Percentiles rank a stretch among this genome's conserved stretches.
These are phyloP conservation scores for Metschnikowia santaceciliae DNA, from an alignment of 805 yeast genomes.

Conservation along the genomic window DNA sequence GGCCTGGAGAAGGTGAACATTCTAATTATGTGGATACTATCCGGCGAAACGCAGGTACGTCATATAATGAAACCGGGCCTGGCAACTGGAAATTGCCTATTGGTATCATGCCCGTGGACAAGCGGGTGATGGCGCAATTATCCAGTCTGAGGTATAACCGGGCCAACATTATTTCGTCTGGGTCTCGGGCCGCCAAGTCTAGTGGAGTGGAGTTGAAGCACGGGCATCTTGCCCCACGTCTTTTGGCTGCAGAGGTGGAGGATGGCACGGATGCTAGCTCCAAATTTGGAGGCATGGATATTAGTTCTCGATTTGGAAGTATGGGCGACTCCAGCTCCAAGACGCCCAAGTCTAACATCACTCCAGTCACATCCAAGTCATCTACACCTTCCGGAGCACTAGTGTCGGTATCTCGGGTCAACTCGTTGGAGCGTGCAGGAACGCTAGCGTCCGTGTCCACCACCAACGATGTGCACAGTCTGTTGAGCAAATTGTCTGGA, in stretches of 20 bases:
- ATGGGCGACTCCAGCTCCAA: background rate
- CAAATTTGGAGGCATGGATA: slow-evolving; percentile 10
- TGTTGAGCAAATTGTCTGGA: slow-evolving; percentile 15
- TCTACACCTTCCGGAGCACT: slow-evolving; percentile 11
- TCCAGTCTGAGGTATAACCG: slow-evolving; percentile 18
- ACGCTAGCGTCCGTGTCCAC: slow-evolving; percentile 24
- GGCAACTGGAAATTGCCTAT: slow-evolving; percentile 48
- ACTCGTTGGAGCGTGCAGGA: slow-evolving; percentile 30
- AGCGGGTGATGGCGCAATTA: slow-evolving; percentile 20
- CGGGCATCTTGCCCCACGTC: slow-evolving; percentile 58
- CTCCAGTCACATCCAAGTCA: slow-evolving; percentile 14
- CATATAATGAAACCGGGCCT: slow-evolving; percentile 47
- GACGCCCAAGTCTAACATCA: slow-evolving; percentile 3
- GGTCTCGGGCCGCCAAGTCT: slow-evolving; percentile 24
- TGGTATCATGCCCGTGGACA: slow-evolving; percentile 50
- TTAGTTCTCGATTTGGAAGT: background rate
- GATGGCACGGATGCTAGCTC: slow-evolving; percentile 29
- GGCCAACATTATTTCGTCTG: slow-evolving; percentile 3
- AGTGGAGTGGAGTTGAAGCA: slow-evolving; percentile 56
- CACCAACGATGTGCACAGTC: slow-evolving; percentile 18
- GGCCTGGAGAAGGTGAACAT: slow-evolving; percentile 48
- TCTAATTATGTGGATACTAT: slow-evolving; percentile 47
- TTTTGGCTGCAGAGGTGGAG: slow-evolving; percentile 73
- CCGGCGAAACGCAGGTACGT: slow-evolving; percentile 43
- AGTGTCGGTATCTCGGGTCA: slow-evolving; percentile 20